Evolutionary conservation across 1,284 basidiomycete genomes (phyloP).

Genomic region (Rhodotorula sp.): DNA sequence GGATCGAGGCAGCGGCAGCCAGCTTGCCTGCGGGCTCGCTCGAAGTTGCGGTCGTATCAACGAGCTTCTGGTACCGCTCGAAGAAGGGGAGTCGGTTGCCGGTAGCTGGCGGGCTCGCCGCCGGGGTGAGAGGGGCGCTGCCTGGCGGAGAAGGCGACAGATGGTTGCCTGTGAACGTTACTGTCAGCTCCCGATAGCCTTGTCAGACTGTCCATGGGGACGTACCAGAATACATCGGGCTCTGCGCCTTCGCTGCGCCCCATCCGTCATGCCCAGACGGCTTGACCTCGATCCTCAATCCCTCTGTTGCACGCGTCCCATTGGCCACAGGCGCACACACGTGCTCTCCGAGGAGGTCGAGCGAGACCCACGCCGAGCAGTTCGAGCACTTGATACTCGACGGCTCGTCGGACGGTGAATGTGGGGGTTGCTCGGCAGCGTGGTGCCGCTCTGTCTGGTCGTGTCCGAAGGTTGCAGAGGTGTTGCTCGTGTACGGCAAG

Average conservation of each 20-base stretch:
- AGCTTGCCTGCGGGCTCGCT: conserved; percentile 7
- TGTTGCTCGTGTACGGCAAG: not conserved
- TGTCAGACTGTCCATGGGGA: too few relatives aligned
- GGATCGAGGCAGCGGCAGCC: not conserved
- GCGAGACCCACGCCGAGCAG: conserved; percentile 15
- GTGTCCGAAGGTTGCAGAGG: not conserved
- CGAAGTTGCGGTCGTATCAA: not conserved
- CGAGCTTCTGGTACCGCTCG: conserved; percentile 35
- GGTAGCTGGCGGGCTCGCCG: conserved; percentile 9
- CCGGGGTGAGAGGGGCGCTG: not conserved
- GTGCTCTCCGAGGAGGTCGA: conserved; percentile 29
- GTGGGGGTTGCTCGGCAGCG: not conserved
- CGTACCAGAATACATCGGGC: conserved; percentile 12
- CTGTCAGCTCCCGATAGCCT: too few relatives aligned
- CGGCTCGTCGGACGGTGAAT: not conserved
- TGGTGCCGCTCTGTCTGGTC: not conserved
- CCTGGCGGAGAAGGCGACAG: not conserved
- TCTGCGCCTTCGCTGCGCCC: not conserved
- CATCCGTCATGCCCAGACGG: not conserved
- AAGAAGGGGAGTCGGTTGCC: conserved; percentile 37
- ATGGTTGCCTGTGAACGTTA: not conserved
- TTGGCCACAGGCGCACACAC: conserved; percentile 13
- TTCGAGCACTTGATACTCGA: conserved; percentile 26
- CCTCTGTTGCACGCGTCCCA: not conserved
- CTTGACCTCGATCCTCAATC: not conserved